Evolutionary conservation across 768 basidiomycete species (phyloP), one percentile per base, ranked within the genome.

Genomic region (Auricularia sp.): DNA sequence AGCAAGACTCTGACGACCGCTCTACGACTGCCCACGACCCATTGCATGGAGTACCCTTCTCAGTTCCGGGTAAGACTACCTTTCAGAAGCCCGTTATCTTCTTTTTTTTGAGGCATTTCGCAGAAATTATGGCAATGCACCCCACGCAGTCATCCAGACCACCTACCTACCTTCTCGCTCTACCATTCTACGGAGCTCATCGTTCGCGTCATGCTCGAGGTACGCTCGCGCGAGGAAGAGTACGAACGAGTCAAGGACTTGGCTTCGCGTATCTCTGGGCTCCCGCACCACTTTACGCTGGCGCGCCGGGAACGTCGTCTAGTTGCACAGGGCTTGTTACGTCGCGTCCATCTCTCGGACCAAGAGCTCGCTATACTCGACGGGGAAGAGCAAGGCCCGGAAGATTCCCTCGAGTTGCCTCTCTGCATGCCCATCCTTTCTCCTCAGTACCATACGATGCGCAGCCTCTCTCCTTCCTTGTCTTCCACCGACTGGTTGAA

Each of bases 211-310:
- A 83, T 97, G 76, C 85, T 86, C 47, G 92, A 93, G 70, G 92
- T 95, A 67, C 94, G 94, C 71, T 75, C 82, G 11, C 83, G 91
- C 21, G 93, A 95, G 73, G 91, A 94, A 62, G 91, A 93, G 67
- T 92, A 94, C 71, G 85, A 86, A n/a, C 74, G 84, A 44, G 78
- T 91, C 39, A 89, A 89, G 72, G 74, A 79, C 21, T 79, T 92
- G 21, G 76, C 84, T 14, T 72, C 75, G 5, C 80, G 82, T 0
- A 83, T 95, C 66, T 77, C 81, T 29, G 88, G 88, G 1, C 71
- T 90, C 3, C 81, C 85, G 1, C 73, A 80, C 1, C 75, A 78
- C 1, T 81, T 79, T 68, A 54, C 78, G 29, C 79, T 96, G 1
- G 87, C 88, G 1, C 79, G 78, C 35, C 80, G 92, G 51, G 90